Conservation (phyloP, 495 filamentous ascomycete species). For the Lepidopterella palustris region DNA sequence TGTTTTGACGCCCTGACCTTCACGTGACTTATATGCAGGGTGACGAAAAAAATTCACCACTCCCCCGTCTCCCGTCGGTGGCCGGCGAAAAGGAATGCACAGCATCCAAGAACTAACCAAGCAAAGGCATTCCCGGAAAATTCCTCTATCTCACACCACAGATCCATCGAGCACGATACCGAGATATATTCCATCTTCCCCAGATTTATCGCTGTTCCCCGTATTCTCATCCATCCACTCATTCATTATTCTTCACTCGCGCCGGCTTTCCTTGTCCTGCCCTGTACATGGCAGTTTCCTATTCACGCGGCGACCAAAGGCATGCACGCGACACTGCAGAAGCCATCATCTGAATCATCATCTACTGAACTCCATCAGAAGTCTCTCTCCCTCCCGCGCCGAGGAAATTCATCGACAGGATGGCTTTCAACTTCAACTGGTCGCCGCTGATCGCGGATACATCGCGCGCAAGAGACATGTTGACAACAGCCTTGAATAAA, state of each 20-base stretch:
- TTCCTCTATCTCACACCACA: neutral
- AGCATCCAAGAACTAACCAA: neutral
- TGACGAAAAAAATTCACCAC: neutral
- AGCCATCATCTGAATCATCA: conserved; percentile 10
- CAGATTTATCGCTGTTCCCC: neutral
- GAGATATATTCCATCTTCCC: neutral
- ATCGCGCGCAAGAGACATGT: conserved; percentile 81
- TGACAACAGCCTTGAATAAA: conserved; percentile 94
- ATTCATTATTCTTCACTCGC: neutral
- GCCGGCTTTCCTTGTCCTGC: neutral
- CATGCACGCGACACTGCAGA: conserved; percentile 24
- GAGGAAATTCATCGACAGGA: conserved; percentile 32
- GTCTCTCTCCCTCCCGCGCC: conserved; percentile 1
- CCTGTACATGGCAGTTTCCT: conserved; percentile 7
- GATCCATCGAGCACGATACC: neutral
- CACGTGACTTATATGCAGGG: neutral
- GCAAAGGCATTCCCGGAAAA: neutral
- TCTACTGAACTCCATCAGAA: conserved; percentile 4
- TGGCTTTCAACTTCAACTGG: conserved; percentile 99
- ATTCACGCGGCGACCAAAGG: conserved; percentile 26
- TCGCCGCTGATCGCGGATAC: conserved; percentile 94
- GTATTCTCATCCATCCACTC: neutral
- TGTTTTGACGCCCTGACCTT: neutral
- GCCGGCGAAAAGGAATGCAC: neutral
- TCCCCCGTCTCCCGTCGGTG: too few species aligned